Base-by-base conservation (phyloP, 1,284 basidiomycete species). In the Cutaneotrichosporon cyanovorans region DNA sequence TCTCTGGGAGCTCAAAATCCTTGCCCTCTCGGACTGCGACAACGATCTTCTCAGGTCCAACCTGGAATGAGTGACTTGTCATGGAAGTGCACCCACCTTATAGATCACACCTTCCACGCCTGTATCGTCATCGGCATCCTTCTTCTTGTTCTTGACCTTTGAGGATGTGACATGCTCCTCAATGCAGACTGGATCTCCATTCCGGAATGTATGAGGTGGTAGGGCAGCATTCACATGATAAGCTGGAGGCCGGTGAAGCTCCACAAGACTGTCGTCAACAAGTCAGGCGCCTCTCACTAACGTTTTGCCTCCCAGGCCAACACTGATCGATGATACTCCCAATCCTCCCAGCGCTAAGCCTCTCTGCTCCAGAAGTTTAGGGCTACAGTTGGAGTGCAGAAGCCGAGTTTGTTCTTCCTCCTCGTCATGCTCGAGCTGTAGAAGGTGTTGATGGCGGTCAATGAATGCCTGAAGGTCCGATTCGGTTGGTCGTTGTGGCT, bases 251-350 rank as follows among this genome's bases (percentile, higher is more conserved):
- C 88, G 75, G 63, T 90, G 85, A 14, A 96, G 74, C 69, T 93
- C 89, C 36, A 95, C 78, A 44, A 95, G 72, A 46, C 87, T 91
- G 56, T 3, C 10, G 14, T n/a, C n/a, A 33, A 47, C 40, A 51
- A 43, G 28, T 4, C 16, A 22, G 2, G 16, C 1, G 28, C 2
- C 6, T 4, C 7, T 14, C n/a, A 72, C 79, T 61, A 65, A 92
- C 85, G 81, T 89, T 75, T 92, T 93, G 20, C 88, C 90, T 22
- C 90, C 91, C 2, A 95, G 75, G 1, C 90, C 91, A 22, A 93
- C 77, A 39, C 78, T 80, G 20, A 90, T 76, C 18, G 76, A 77
- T 1, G 78, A 76, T 1, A 90, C 75, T 0, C 84, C 81, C 9
- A 96, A 74, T 23, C 82, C 81, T 25, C 80, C 79, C 1, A 95